A percentile compares a stretch with the other conserved stretches of the same genome.
These are phyloP conservation scores for Emericellopsis atlantica DNA, from an alignment of 2,329 filamentous ascomycete species.

Conservation along the genomic window DNA sequence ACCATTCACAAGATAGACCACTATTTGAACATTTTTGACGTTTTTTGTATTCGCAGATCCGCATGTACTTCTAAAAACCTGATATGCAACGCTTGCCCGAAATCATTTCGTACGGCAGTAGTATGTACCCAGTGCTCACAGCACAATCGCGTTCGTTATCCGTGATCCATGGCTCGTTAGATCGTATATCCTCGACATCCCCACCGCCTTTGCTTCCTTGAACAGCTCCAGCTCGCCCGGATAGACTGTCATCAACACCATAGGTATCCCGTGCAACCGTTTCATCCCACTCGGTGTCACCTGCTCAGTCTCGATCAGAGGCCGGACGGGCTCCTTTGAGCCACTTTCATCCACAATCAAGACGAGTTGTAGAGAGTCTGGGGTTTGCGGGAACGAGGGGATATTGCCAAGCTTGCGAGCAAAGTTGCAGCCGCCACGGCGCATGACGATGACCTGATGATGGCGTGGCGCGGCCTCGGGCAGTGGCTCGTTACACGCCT, in stretches of 20 bases:
- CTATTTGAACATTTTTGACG: no score
- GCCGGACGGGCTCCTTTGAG: conserved; percentile 30
- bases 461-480: conserved; percentile 35
- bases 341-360: conserved; percentile 47
- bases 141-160: conserved; percentile 67
- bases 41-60: no score
- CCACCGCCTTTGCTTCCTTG: conserved; percentile 50
- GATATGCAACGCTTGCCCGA: not conserved
- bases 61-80: no score
- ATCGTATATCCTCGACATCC: conserved; percentile 65
- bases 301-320: conserved; percentile 66
- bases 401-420: conserved; percentile 73
- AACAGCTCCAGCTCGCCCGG: conserved; percentile 48
- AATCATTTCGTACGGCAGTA: not conserved
- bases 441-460: conserved; percentile 71
- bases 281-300: conserved; percentile 55
- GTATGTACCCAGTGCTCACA: conserved; percentile 11
- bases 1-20: no score
- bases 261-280: conserved; percentile 60
- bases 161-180: conserved; percentile 69
- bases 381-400: conserved; percentile 57
- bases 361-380: conserved; percentile 61
- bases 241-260: conserved; percentile 73
- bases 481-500: conserved; percentile 50
- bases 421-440: conserved; percentile 75